Percentiles rank a stretch among this genome's conserved stretches.
Evolutionary conservation across 148 eudicot genomes (phyloP).

Genomic region (Rhododendron henanense): DNA sequence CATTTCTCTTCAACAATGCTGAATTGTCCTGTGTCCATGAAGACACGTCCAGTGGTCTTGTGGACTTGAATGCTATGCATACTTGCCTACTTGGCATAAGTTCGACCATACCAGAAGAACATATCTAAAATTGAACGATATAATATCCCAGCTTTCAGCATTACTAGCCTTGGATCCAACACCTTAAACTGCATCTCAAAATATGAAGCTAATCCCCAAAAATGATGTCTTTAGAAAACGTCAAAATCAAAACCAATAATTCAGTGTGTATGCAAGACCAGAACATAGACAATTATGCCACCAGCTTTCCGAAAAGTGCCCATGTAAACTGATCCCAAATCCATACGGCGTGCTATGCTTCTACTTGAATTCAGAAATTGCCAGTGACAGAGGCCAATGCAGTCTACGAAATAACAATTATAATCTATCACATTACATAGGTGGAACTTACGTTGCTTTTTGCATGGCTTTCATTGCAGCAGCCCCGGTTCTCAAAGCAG

Average conservation of each 20-base stretch:
- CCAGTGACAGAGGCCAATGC: not conserved
- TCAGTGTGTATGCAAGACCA: not conserved
- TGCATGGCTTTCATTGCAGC: slow-evolving; percentile 95
- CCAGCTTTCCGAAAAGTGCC: not conserved
- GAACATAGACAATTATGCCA: not conserved
- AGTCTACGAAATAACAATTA: not conserved
- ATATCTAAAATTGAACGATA: not conserved
- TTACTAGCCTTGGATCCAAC: not conserved
- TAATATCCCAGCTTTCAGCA: not conserved
- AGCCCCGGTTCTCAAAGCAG: slow-evolving; percentile 92
- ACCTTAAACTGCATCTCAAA: not conserved
- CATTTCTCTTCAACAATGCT: not conserved
- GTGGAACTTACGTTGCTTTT: slow-evolving; percentile 73
- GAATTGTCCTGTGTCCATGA: not conserved
- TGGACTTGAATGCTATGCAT: not conserved
- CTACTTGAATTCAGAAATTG: not conserved
- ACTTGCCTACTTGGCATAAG: not conserved
- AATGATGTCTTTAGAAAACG: too few relatives aligned
- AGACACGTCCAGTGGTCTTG: not conserved
- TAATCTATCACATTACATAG: not conserved
- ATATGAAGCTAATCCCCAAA: not conserved
- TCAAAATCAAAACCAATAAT: not conserved
- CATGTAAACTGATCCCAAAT: not conserved
- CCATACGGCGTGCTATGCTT: not conserved
- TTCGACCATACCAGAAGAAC: not conserved